Evolutionary conservation across 2,329 filamentous ascomycete species (phyloP).

Genomic region (Zymoseptoria ardabiliae): DNA sequence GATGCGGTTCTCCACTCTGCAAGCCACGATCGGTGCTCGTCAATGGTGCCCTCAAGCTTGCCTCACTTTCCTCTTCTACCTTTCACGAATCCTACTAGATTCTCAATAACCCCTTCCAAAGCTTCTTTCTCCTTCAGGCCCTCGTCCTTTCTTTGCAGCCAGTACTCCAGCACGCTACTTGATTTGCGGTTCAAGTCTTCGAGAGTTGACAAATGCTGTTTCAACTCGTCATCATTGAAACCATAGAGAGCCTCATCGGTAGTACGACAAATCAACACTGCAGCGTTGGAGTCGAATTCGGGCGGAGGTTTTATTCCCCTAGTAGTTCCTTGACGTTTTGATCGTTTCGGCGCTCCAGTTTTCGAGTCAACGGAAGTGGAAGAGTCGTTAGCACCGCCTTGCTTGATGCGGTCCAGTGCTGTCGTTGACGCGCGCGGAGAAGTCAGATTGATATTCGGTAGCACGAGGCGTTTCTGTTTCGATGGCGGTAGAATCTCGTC

Average conservation of each 20-base stretch:
- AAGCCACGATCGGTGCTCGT: neutral
- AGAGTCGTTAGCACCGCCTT: conserved; percentile 23
- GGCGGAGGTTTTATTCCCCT: conserved; percentile 61
- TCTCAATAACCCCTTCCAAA: conserved; percentile 95
- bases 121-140: conserved; percentile 86
- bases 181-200: conserved; percentile 64
- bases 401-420: conserved; percentile 33
- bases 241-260: conserved; percentile 76
- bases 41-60: neutral
- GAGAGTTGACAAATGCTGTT: conserved; percentile 61
- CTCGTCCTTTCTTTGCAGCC: conserved; percentile 78
- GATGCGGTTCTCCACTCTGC: neutral
- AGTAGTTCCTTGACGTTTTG: conserved; percentile 33
- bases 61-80: conserved; percentile 51
- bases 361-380: conserved; percentile 28
- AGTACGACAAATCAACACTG: conserved; percentile 70
- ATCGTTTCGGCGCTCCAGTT: conserved; percentile 19
- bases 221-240: conserved; percentile 70
- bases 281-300: conserved; percentile 69
- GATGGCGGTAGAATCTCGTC: conserved; percentile 95
- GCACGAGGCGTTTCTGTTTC: conserved; percentile 94
- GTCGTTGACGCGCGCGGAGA: conserved; percentile 29
- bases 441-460: conserved; percentile 63
- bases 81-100: conserved; percentile 63
- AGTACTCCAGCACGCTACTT: conserved; percentile 75